These are phyloP conservation scores for Alternaria dauci DNA, from an alignment of 2,329 filamentous ascomycete species.

Conservation along the genomic window DNA sequence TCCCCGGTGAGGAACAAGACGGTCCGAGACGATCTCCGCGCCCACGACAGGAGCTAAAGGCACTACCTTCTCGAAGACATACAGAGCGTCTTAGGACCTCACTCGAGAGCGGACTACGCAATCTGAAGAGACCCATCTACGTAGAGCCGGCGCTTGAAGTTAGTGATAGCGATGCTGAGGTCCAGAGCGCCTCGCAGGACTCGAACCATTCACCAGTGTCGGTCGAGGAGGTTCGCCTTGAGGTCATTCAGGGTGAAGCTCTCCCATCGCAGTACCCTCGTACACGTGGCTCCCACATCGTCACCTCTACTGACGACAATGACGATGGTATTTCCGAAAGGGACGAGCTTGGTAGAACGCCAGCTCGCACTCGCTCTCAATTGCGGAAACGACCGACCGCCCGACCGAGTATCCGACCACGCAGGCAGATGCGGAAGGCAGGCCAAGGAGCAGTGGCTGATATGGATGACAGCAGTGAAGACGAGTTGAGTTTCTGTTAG, in stretches of 20 bases:
- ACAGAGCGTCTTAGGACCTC: constrained; percentile 26
- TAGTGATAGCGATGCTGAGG: background rate
- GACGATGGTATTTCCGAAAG: constrained; percentile 7
- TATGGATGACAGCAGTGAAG: constrained; percentile 37
- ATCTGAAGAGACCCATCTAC: constrained; percentile 27
- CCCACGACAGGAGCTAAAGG: constrained; percentile 11
- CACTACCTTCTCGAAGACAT: constrained; percentile 6
- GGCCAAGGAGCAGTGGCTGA: constrained; percentile 3
- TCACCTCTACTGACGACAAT: background rate
- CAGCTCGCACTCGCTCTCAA: background rate
- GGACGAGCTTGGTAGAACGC: constrained; percentile 28
- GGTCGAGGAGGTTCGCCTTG: background rate
- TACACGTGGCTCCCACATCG: background rate
- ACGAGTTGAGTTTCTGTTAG: constrained; percentile 47
- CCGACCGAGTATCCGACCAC: background rate
- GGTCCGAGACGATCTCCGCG: constrained; percentile 15
- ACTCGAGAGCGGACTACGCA: constrained; percentile 26
- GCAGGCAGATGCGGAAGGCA: constrained; percentile 22
- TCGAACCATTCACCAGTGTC: background rate
- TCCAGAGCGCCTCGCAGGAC: background rate
- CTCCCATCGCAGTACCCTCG: background rate
- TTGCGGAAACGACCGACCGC: constrained; percentile 2
- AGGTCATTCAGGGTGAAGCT: background rate
- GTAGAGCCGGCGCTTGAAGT: constrained; percentile 10
- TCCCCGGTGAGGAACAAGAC: constrained; percentile 23